These are phyloP conservation scores for Globisporangium spiculum DNA, from an alignment of 352 stramenopile species.

Conservation along the genomic window DNA sequence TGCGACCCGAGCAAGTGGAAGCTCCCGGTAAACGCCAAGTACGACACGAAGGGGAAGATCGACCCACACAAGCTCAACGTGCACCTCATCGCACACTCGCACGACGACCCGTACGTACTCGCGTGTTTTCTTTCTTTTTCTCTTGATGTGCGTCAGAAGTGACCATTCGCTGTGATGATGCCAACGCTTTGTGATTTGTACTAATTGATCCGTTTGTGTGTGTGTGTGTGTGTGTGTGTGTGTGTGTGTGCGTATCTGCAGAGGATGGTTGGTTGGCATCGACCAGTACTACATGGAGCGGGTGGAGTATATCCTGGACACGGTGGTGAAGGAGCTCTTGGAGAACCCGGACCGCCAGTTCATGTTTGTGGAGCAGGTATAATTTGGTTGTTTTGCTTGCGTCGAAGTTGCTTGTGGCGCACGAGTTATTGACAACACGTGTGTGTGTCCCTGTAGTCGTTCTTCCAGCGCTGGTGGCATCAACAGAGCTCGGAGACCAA, in stretches of 20 bases:
- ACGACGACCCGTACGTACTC: slow-evolving; percentile 87
- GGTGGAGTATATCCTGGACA: slow-evolving; percentile 96
- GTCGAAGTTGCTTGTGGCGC: not conserved
- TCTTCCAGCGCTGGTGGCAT: slow-evolving; percentile 97
- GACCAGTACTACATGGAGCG: slow-evolving; percentile 96
- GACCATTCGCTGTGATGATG: not conserved
- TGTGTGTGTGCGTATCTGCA: slow-evolving; percentile 10
- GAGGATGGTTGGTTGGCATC: slow-evolving; percentile 94
- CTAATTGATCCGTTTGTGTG: not conserved
- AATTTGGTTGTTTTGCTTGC: not conserved
- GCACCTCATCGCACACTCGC: slow-evolving; percentile 95
- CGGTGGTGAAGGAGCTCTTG: slow-evolving; percentile 84
- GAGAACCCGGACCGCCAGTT: slow-evolving; percentile 91
- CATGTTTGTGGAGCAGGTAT: slow-evolving; percentile 91
- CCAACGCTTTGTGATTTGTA: not conserved
- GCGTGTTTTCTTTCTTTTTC: not conserved
- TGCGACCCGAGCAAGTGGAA: slow-evolving; percentile 73
- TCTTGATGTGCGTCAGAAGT: not conserved
- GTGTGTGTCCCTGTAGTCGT: slow-evolving; percentile 45
- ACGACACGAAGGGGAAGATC: slow-evolving; percentile 58
- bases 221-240: not conserved
- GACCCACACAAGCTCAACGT: slow-evolving; percentile 89
- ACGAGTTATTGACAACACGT: not conserved
- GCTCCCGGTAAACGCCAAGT: slow-evolving; percentile 54
- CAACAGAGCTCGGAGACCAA: slow-evolving; percentile 81